Percentiles rank a stretch among this genome's conserved stretches.
Conservation (phyloP, 495 filamentous ascomycete genomes). For the Penicillium ucsense region DNA sequence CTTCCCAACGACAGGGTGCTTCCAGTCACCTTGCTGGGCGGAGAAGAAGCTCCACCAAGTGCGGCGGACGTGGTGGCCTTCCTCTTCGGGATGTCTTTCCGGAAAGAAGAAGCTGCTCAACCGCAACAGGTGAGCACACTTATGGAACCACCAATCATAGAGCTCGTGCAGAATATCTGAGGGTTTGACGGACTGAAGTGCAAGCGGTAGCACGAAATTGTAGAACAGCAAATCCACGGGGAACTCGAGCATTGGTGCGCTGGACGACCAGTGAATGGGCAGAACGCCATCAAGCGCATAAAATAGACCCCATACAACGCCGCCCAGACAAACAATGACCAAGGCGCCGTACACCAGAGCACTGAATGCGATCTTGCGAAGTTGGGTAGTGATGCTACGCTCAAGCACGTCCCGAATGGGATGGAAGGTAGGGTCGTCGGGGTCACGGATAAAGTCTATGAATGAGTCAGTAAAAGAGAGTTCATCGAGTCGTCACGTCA, state of each 20-base stretch:
- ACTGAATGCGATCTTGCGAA: constrained; percentile 93
- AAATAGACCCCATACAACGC: constrained; percentile 87
- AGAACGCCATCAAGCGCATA: constrained; percentile 58
- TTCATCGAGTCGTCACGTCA: not conserved
- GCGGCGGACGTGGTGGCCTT: constrained; percentile 52
- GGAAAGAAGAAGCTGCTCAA: constrained; percentile 90
- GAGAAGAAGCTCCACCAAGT: constrained; percentile 44
- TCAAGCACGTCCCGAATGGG: constrained; percentile 96
- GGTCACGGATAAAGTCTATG: constrained; percentile 91
- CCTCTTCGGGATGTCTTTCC: constrained; percentile 69
- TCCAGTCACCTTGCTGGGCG: constrained; percentile 38
- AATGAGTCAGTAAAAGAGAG: not conserved
- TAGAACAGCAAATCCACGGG: constrained; percentile 92
- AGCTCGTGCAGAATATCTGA: constrained; percentile 71
- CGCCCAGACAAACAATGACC: constrained; percentile 86
- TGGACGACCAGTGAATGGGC: constrained; percentile 86
- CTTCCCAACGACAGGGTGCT: constrained; percentile 36
- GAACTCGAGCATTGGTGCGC: constrained; percentile 85
- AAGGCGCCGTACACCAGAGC: constrained; percentile 91
- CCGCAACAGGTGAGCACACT: constrained; percentile 69
- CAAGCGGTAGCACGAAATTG: constrained; percentile 86
- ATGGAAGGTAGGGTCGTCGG: constrained; percentile 97
- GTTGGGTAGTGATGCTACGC: constrained; percentile 81
- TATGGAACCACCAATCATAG: constrained; percentile 95
- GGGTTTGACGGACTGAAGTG: constrained; percentile 72